phyloP scores from a whole-genome alignment of 768 basidiomycete genomes.

The Panus rudis region DNA sequence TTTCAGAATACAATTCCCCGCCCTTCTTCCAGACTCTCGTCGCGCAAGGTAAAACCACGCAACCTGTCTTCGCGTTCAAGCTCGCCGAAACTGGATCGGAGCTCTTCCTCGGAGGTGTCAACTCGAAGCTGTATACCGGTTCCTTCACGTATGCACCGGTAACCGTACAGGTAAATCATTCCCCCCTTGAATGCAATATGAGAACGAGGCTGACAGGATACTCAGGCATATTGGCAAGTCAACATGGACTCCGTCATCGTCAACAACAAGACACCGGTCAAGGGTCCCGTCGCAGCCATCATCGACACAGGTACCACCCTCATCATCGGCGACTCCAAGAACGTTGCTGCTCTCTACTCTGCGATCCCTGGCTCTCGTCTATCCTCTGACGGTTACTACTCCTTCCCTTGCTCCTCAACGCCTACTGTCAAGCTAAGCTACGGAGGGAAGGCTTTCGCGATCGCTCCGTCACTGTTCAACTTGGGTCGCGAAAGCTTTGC shows the following conservation, averaged over 20 bases:
- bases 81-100: conserved; percentile 38
- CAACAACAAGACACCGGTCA: conserved; percentile 10
- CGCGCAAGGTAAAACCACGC: conserved; percentile 24
- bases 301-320: conserved; percentile 27
- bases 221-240: conserved; percentile 23
- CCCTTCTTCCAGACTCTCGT: conserved; percentile 36
- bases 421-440: conserved; percentile 30
- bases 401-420: conserved; percentile 29
- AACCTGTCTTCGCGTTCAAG: conserved; percentile 42
- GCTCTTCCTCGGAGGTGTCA: conserved; percentile 49
- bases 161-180: conserved; percentile 10
- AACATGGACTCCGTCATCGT: conserved; percentile 18
- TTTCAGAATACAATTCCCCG: conserved; percentile 16
- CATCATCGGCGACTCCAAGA: conserved; percentile 16
- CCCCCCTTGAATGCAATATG: neutral
- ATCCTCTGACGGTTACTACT: conserved; percentile 28
- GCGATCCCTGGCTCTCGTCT: conserved; percentile 18
- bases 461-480: conserved; percentile 34
- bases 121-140: conserved; percentile 39
- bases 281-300: conserved; percentile 14
- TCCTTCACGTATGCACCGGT: conserved; percentile 34
- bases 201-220: conserved; percentile 5
- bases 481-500: conserved; percentile 30
- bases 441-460: conserved; percentile 30
- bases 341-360: conserved; percentile 19